Conservation (phyloP, 495 filamentous ascomycete species). For the Cryomyces minteri region DNA sequence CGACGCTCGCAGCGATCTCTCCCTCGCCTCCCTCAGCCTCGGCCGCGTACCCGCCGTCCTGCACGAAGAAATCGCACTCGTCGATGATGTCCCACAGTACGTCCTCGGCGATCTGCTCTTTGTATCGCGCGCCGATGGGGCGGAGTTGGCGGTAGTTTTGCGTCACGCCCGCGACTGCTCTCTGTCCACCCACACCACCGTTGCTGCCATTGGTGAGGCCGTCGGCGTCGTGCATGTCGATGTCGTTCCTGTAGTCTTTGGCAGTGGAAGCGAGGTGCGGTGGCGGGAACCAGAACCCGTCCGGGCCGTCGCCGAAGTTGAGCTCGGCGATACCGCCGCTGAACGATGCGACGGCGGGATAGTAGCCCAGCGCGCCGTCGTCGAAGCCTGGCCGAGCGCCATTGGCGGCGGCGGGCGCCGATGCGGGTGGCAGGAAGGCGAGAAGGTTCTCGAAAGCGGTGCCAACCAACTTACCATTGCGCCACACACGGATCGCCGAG, state of each 20-base stretch:
- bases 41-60: slow-evolving; percentile 29
- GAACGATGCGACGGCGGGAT: slow-evolving; percentile 83
- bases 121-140: slow-evolving; percentile 60
- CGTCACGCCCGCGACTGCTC: background rate
- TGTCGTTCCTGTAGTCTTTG: slow-evolving; percentile 7
- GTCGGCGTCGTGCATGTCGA: slow-evolving; percentile 4
- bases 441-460: slow-evolving; percentile 78
- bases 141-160: slow-evolving; percentile 22
- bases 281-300: slow-evolving; percentile 71
- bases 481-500: slow-evolving; percentile 74
- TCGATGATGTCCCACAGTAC: slow-evolving; percentile 82
- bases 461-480: slow-evolving; percentile 75
- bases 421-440: slow-evolving; percentile 83
- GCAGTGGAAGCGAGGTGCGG: slow-evolving; percentile 21
- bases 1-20: too few species aligned
- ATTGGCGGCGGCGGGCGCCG: slow-evolving; percentile 49
- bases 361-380: slow-evolving; percentile 89
- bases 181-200: slow-evolving; percentile 1
- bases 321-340: slow-evolving; percentile 77
- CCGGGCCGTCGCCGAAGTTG: slow-evolving; percentile 67
- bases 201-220: slow-evolving; percentile 34
- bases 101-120: slow-evolving; percentile 92
- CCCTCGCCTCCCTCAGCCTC: too few species aligned
- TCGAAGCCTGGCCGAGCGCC: slow-evolving; percentile 71
- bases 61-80: slow-evolving; percentile 66